These are phyloP conservation scores for Emergomyces orientalis DNA, from an alignment of 2,329 filamentous ascomycete genomes.

Conservation along the genomic window DNA sequence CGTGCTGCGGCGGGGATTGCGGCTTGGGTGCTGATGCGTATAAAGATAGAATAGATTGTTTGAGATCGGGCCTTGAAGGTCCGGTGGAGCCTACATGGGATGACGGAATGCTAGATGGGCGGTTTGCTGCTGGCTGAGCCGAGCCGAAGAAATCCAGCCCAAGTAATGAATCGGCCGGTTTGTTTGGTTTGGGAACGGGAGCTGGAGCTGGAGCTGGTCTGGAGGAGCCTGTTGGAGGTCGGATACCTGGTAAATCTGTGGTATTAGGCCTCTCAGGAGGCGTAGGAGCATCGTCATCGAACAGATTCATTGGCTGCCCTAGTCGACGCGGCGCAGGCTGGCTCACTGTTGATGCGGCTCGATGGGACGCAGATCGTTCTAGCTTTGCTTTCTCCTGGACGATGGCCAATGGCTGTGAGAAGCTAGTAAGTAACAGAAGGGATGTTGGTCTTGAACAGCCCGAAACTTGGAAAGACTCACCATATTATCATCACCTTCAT, in stretches of 20 bases:
- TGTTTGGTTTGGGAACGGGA: constrained; percentile 52
- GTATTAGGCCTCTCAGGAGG: constrained; percentile 61
- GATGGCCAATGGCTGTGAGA: constrained; percentile 50
- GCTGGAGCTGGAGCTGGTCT: constrained; percentile 41
- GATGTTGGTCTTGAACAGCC: not conserved
- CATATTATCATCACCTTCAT: constrained; percentile 77
- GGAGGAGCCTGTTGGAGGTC: not conserved
- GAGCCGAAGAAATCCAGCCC: constrained; percentile 88
- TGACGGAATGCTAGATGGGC: constrained; percentile 72
- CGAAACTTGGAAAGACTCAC: constrained; percentile 46
- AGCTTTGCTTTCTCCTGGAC: constrained; percentile 63
- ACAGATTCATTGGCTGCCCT: constrained; percentile 58
- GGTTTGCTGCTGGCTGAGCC: constrained; percentile 54
- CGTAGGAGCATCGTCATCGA: constrained; percentile 59
- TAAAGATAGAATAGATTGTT: constrained; percentile 92
- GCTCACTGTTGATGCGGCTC: constrained; percentile 34
- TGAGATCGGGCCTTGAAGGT: constrained; percentile 77
- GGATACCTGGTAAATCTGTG: constrained; percentile 40
- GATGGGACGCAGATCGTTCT: constrained; percentile 49
- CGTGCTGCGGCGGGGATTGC: constrained; percentile 42
- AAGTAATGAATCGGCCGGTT: constrained; percentile 73
- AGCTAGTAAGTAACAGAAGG: not conserved
- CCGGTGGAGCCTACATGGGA: constrained; percentile 47
- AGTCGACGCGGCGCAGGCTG: constrained; percentile 39
- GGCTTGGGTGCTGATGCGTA: constrained; percentile 77